Base-by-base conservation (phyloP, 179 eudicot genomes). In the Carnegiea gigantea region DNA sequence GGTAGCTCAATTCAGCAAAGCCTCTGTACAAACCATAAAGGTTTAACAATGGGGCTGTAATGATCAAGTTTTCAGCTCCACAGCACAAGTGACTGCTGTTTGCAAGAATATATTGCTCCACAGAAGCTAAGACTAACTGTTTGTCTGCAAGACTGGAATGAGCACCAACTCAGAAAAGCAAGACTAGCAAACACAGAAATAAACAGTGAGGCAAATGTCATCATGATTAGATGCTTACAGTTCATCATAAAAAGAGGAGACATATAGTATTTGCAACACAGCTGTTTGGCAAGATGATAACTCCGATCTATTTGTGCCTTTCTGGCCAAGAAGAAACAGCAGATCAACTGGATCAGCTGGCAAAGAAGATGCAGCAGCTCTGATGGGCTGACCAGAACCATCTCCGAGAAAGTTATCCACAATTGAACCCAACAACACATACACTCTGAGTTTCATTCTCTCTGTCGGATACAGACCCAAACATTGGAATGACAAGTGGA, bases 311-410 rank as follows among this genome's bases (percentile, higher is more conserved):
- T 85, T 78, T 38, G 81, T 86, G 82, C 88, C 87, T 85, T 86
- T 95, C 92, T 92, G 97, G 64, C 94, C 98, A n/a, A 97, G 92
- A 79, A 97, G 89, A 88, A 87, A 95, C 75, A 97, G 85, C 86
- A 95, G 83, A 86, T 93, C 99, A 51, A 90, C 77, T 68, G 99
- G 99, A 84, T 97, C 99, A 64, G 90, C 76, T 68, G 99, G 99
- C 83, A 97, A 89, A 84, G 87, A 72, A 70, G 87, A 81, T 74
- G 92, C 97, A 83, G 90, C 90, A 79, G 88, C 93, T 86, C 90
- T 86, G 80, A 95, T 92, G 70, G 90, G 80, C 87, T 89, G 87
- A 78, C 97, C 98, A 81, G 78, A 87, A 72, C 87, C 89, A 80
- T 86, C 84, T 77, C 98, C 98, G 43, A 91, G 82, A 84, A 90